Conservation (phyloP, 163 green algal genomes). For the Coccomyxa subellipsoidea region DNA sequence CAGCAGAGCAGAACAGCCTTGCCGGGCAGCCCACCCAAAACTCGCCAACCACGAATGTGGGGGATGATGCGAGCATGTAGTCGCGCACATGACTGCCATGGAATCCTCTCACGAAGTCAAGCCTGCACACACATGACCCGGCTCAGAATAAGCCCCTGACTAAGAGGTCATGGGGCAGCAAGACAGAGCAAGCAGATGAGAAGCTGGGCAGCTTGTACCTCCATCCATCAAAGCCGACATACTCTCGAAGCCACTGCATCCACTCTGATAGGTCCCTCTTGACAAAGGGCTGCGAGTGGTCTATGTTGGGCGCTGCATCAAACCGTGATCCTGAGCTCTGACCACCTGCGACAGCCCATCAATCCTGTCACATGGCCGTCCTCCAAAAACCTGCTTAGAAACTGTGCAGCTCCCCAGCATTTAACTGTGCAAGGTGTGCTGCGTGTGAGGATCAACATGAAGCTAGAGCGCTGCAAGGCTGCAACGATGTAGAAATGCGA, state of each 20-base stretch:
- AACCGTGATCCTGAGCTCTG: conserved; percentile 59
- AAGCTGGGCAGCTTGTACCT: conserved; percentile 35
- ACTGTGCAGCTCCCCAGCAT: no score
- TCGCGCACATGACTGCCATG: conserved; percentile 62
- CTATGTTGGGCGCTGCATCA: conserved; percentile 81
- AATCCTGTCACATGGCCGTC: neutral
- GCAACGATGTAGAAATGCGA: no score
- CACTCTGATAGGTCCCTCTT: conserved; percentile 68
- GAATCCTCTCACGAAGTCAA: conserved; percentile 73
- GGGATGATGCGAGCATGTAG: conserved; percentile 64
- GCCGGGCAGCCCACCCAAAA: conserved; percentile 44
- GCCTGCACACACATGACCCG: conserved; percentile 12
- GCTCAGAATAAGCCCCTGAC: no score
- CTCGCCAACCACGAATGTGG: conserved; percentile 73
- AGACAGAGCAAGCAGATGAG: neutral
- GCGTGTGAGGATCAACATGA: no score
- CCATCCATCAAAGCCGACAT: conserved; percentile 79
- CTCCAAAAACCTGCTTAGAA: no score
- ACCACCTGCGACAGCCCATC: neutral
- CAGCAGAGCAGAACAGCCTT: neutral
- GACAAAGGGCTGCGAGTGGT: conserved; percentile 74
- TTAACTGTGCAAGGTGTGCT: no score
- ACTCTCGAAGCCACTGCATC: conserved; percentile 68
- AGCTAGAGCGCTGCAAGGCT: no score
- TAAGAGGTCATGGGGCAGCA: no score